phyloP scores from a whole-genome alignment of 1,284 basidiomycete species.

The Waitea zeae region DNA sequence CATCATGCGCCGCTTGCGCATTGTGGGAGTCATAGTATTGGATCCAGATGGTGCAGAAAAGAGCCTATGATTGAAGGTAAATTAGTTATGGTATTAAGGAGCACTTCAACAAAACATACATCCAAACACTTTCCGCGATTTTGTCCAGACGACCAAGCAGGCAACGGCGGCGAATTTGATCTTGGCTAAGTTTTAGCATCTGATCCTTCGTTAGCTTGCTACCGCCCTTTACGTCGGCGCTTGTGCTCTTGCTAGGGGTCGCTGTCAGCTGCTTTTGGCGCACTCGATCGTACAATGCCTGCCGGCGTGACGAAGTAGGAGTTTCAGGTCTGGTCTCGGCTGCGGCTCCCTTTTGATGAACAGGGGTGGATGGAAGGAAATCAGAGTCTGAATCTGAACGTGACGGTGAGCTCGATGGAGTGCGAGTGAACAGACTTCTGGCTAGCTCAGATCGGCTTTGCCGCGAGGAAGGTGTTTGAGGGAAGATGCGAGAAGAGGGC shows the following conservation, averaged over 20 bases:
- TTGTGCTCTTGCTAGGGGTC: conserved; percentile 41
- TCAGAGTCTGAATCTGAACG: conserved; percentile 15
- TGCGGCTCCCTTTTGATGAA: conserved; percentile 35
- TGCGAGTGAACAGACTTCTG: conserved; percentile 13
- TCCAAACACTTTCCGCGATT: conserved; percentile 75
- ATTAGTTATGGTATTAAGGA: too few relatives aligned
- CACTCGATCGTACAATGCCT: conserved; percentile 63
- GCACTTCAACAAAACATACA: too few relatives aligned
- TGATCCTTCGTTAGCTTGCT: conserved; percentile 43
- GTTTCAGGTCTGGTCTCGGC: too few relatives aligned
- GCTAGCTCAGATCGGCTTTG: conserved; percentile 10
- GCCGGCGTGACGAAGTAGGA: conserved; percentile 55
- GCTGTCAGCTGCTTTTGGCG: conserved; percentile 47
- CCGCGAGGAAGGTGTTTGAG: conserved; percentile 16
- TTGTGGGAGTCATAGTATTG: conserved; percentile 25
- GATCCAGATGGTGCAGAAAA: conserved; percentile 42
- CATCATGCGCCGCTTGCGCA: conserved; percentile 49
- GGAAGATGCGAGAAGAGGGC: conserved; percentile 28
- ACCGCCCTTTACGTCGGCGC: conserved; percentile 15
- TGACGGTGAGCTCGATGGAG: conserved; percentile 13
- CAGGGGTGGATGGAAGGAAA: conserved; percentile 44
- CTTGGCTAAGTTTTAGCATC: conserved; percentile 51
- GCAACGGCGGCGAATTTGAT: conserved; percentile 56
- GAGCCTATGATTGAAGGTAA: too few relatives aligned
- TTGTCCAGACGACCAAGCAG: conserved; percentile 58